Base-by-base conservation (phyloP, 2,329 filamentous ascomycete genomes). In the Exophiala sideris region DNA sequence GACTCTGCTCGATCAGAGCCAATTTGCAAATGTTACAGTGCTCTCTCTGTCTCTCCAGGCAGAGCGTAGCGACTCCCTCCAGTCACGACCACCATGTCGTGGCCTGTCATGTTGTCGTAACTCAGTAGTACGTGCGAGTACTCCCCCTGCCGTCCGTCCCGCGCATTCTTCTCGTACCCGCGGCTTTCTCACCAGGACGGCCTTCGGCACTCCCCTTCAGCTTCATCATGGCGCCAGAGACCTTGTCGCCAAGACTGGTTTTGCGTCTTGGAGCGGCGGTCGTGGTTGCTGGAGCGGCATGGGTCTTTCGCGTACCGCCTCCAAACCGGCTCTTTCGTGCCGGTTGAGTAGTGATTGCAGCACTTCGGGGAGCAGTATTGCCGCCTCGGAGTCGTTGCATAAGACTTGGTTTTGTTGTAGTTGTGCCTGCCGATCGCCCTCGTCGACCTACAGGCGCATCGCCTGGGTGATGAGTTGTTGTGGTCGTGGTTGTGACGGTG, bases 191-290 rank as follows among this genome's bases (percentile, higher is more conserved):
- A 20, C 85, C 88, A 2, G 87, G 85, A 38, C 83, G 78, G 45
- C 82, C 71, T 1, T 85, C 91, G 53, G 92, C 67, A 50, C 76
- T 82, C 6, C 89, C 88, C 70, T 83, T 84, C 59, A 92, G 71
- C 75, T 82, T 89, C 74, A 88, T 77, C 69, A 92, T 75, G 0
- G 87, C 88, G 14, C 89, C 89, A 46, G 81, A 85, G 63, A 92
- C 79, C 72, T 91, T 92, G 74, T 92, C 88, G 44, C 86, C 86
- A 61, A 91, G 75, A 36, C 79, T 82, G 2, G 82, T 79, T 64
- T 85, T 82, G 65, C 87, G 83, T 68, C 82, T 81, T 50, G 89
- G 86, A 67, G 87, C 54, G n/a, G 56, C 50, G n/a, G 44, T 33
- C 16, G 52, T 45, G 7, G 52, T n/a, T 35, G 49, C 47, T 8